Base-by-base conservation (phyloP, 371 early-diverging fungal genomes). In the Rhizopus arrhizus region DNA sequence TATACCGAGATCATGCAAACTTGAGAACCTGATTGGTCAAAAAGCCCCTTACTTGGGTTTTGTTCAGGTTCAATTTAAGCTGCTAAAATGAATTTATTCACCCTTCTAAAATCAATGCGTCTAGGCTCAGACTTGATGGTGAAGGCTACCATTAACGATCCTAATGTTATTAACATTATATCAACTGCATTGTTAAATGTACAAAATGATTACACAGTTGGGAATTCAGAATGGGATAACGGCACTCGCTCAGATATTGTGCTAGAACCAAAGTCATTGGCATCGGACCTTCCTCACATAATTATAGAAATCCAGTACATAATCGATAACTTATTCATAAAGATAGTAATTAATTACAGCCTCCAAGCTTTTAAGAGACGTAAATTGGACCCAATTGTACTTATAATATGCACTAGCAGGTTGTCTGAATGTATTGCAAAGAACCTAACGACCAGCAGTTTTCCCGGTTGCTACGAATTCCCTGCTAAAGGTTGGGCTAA, bases 281-380 rank as follows among this genome's bases (percentile, higher is more conserved):
- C 33, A 53, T 53, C 35, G 54, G 8, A 54, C 29, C 55, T 58
- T 54, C 42, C 58, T 29, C 55, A 53, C 35, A 58, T 58, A 54
- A 55, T 64, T 34, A 54, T 64, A 53, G 59, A 58, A 61, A 61
- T 61, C n/a, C 61, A 53, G 38, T 54, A 61, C 47, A 61, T 48
- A 16, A 28, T 54, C 46, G 31, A 61, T 45, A 53, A 40, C 5
- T 54, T 53, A 29, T 54, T 61, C 38, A 61, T 61, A 38, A 61
- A 61, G 59, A 53, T 56, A 36, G 53, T 50, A 28, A 64, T 64
- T 34, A 56, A 46, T 22, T 51, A 53, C 65, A 60, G 60, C 38
- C 56, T 65, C 48, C 15, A 65, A 52, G 60, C 56, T 47, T 65
- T 56, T 56, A 43, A 58, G 8, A 35, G 64, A 58, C 29, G 40